phyloP scores from a whole-genome alignment of 495 filamentous ascomycete species.

The Coniosporium apollinis region DNA sequence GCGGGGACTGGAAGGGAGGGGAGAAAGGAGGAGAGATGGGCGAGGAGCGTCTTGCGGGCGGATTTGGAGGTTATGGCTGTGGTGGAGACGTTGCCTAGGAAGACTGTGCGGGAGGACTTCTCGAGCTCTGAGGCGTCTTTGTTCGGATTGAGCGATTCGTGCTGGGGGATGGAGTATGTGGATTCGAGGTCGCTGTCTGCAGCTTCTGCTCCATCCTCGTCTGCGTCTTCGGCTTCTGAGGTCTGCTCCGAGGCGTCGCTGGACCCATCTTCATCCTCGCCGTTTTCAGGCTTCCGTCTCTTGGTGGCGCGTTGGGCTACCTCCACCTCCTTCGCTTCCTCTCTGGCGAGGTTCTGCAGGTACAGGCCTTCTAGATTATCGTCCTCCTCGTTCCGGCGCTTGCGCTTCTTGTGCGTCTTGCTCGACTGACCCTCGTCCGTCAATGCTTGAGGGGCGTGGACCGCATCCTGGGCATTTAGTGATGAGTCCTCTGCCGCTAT shows the following conservation, averaged over 20 bases:
- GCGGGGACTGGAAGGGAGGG: constrained; percentile 22
- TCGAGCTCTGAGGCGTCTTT: constrained; percentile 44
- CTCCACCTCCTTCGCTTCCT: constrained; percentile 32
- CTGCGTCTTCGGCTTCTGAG: not conserved
- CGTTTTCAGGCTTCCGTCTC: constrained; percentile 25
- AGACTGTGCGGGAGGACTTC: constrained; percentile 80
- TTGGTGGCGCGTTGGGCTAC: constrained; percentile 28
- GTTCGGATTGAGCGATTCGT: constrained; percentile 34
- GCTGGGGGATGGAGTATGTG: constrained; percentile 33
- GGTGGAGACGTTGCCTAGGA: constrained; percentile 79
- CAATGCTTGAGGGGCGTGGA: too few relatives aligned
- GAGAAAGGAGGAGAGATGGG: constrained; percentile 46
- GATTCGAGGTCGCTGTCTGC: constrained; percentile 10
- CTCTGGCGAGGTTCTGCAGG: constrained; percentile 49
- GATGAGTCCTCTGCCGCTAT: too few relatives aligned
- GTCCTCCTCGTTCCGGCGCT: constrained; percentile 46
- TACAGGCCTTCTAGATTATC: constrained; percentile 74
- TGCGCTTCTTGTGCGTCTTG: constrained; percentile 52
- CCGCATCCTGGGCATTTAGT: too few relatives aligned
- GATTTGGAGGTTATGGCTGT: constrained; percentile 64
- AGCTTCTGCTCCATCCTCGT: constrained; percentile 11
- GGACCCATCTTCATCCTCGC: constrained; percentile 15
- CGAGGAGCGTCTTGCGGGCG: constrained; percentile 56
- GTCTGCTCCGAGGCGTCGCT: constrained; percentile 3
- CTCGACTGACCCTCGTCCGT: too few relatives aligned